Evolutionary conservation across 169 alveolate species (phyloP).

Genomic region (Nephromyces sp.): DNA sequence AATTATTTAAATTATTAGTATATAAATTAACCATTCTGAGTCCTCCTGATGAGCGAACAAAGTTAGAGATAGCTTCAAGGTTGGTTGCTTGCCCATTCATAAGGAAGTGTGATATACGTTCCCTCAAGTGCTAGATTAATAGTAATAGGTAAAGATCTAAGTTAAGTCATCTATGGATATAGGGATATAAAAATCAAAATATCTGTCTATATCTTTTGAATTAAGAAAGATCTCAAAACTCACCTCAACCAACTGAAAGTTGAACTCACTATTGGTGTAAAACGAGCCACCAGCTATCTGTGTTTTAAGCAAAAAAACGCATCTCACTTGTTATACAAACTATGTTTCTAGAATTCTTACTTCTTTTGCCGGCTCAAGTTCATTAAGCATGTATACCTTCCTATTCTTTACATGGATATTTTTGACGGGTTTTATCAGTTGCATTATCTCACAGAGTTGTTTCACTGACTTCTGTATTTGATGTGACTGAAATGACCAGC

Average conservation of each 20-base stretch:
- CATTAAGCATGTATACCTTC: constrained; percentile 68
- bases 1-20: no score
- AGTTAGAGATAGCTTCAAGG: neutral
- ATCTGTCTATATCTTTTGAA: neutral
- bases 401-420: constrained; percentile 77
- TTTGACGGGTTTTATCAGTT: constrained; percentile 73
- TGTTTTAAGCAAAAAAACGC: neutral
- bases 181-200: no score
- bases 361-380: constrained; percentile 77
- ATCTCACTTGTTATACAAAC: neutral
- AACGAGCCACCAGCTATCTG: constrained; percentile 80
- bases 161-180: neutral
- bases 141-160: neutral
- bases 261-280: constrained; percentile 77
- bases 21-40: neutral
- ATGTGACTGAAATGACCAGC: constrained; percentile 51
- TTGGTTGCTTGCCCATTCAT: neutral
- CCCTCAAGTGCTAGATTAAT: neutral
- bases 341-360: constrained; percentile 20
- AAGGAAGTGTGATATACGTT: neutral
- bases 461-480: constrained; percentile 72
- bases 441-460: constrained; percentile 61
- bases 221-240: neutral
- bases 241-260: constrained; percentile 72
- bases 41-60: neutral